Evolutionary conservation across 2,329 filamentous ascomycete species (phyloP).

Genomic region (Beauveria sp.): DNA sequence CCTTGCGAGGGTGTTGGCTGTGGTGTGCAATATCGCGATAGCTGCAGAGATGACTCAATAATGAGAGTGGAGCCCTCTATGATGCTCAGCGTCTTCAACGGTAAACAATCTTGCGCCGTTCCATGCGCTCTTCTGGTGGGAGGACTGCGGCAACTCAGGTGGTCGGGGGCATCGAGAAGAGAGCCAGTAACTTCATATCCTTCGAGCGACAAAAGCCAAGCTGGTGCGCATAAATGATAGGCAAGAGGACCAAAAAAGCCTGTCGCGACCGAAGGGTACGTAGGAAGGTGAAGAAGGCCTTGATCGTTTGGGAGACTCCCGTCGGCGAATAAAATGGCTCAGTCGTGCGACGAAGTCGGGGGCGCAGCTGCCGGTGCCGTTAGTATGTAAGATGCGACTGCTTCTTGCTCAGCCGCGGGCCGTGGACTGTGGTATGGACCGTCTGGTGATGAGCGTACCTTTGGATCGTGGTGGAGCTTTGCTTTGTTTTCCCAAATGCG

Average conservation of each 20-base stretch:
- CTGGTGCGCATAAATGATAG: background rate
- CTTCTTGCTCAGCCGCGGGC: background rate
- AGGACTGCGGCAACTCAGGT: background rate
- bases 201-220: background rate
- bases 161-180: background rate
- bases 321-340: constrained; percentile 2
- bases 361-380: background rate
- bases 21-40: constrained; percentile 1
- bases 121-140: background rate
- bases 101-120: background rate
- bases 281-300: background rate
- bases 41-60: constrained; percentile 8
- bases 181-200: constrained; percentile 4
- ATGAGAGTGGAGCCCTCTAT: background rate
- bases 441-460: background rate
- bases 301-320: background rate
- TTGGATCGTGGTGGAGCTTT: constrained; percentile 2
- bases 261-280: background rate
- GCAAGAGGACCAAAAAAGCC: background rate
- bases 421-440: background rate
- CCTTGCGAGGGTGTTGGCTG: background rate
- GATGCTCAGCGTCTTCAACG: background rate
- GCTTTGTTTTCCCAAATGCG: background rate
- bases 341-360: background rate
- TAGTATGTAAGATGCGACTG: background rate